phyloP scores from a whole-genome alignment of 2,329 filamentous ascomycete species.

The Venturia effusa region DNA sequence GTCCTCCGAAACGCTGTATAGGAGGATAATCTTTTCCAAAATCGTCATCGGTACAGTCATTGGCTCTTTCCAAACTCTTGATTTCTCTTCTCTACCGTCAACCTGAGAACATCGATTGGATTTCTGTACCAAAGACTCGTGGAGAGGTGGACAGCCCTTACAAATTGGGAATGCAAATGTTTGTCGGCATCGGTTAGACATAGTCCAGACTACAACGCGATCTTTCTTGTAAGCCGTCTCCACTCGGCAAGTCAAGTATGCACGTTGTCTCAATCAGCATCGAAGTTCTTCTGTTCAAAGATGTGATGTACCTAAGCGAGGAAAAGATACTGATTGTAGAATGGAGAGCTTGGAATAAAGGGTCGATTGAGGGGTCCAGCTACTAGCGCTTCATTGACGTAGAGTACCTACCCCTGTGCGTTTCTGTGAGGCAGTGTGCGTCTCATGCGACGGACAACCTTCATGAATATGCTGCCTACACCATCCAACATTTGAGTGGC shows the following conservation, averaged over 20 bases:
- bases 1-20: background rate
- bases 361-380: background rate
- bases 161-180: too few relatives aligned
- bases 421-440: background rate
- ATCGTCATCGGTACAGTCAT: too few relatives aligned
- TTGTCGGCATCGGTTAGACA: too few relatives aligned
- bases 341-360: background rate
- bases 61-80: too few relatives aligned
- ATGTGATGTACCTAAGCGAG: background rate
- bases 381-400: background rate
- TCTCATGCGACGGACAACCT: background rate
- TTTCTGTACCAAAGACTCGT: background rate
- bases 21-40: background rate
- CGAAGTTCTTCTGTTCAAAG: background rate
- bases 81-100: background rate
- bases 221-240: background rate
- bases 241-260: background rate
- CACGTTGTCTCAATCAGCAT: background rate
- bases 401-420: background rate
- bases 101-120: background rate
- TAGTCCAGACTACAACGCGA: too few relatives aligned
- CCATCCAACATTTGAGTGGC: background rate
- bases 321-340: background rate
- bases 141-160: too few relatives aligned
- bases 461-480: background rate